Evolutionary conservation across 306 rosid species (phyloP), one percentile per base, ranked within the genome.

Genomic region (Pterocarpus santalinus): DNA sequence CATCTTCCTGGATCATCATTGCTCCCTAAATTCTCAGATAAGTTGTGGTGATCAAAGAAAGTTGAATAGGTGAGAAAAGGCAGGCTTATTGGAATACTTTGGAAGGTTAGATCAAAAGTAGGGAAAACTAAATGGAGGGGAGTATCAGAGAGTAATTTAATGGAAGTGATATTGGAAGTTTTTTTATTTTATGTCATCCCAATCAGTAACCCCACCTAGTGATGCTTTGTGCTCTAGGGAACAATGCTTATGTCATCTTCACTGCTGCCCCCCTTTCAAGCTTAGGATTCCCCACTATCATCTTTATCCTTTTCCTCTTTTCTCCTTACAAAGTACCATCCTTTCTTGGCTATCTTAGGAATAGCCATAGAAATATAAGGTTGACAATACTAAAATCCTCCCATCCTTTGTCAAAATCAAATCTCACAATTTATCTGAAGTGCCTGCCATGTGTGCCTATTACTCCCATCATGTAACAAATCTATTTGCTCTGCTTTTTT

Each of bases 251-350:
- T 52, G 91, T 93, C 99, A 91, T 91, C 88, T 85, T 71, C 84
- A 85, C 89, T 86, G 88, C 88, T 84, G 69, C 77, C 69, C 71
- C 76, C 68, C 79, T 34, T 69, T 78, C 84, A 89, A 79, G 90
- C 86, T 88, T 80, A 65, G 89, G 96, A 95, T 95, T 95, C 99
- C 91, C 95, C 97, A 93, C 93, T 91, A 83, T 30, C 86, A 82
- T 86, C 68, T 79, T 80, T 60, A 49, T 66, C 32, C 77, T 52
- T 87, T 80, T 68, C 78, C 76, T 66, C 56, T 86, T 78, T 72
- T 84, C 60, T 75, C 84, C 85, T 86, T 51, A 80, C 39, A 69
- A 64, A 80, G 81, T 81, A 55, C 83, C 66, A 82, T 62, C 82
- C 81, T 89, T 89, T 76, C 62, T 79, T 69, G 85, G 79, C 80